A percentile compares a stretch with the other conserved stretches of the same genome.
Conservation (phyloP, 2,329 filamentous ascomycete genomes). For the Pyrenophora graminea region DNA sequence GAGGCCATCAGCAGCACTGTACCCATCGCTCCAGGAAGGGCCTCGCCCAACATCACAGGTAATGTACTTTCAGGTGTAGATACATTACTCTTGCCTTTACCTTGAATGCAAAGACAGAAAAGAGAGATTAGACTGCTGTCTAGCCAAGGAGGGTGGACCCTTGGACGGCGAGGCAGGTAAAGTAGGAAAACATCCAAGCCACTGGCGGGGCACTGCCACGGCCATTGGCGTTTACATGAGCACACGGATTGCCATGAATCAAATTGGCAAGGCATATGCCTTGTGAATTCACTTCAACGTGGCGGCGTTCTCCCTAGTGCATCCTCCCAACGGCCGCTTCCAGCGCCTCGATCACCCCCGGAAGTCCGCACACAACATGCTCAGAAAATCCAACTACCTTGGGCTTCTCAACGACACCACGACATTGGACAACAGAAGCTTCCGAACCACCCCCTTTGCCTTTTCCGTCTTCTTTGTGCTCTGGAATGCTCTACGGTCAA, state of each 20-base stretch:
- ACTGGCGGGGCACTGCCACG: neutral
- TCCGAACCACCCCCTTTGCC: neutral
- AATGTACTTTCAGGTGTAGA: neutral
- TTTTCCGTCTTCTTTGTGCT: neutral
- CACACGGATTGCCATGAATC: constrained; percentile 2
- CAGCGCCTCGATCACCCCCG: neutral
- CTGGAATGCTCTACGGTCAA: neutral
- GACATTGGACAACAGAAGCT: neutral
- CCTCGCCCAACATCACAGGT: neutral
- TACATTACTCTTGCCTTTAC: neutral
- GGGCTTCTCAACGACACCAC: neutral
- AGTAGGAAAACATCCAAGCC: neutral
- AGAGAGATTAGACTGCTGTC: neutral
- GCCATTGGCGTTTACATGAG: constrained; percentile 7
- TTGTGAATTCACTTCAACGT: constrained; percentile 1
- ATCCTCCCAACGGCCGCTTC: neutral
- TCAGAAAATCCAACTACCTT: neutral
- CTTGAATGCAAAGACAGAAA: constrained; percentile 1
- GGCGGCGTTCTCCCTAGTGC: neutral
- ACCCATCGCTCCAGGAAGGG: neutral
- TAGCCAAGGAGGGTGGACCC: neutral
- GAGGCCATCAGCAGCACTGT: neutral
- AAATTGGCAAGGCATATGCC: neutral
- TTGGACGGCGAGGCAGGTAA: neutral
- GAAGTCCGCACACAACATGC: neutral